Base-by-base conservation (phyloP, 2,329 filamentous ascomycete species). In the Cercospora brassicicola region DNA sequence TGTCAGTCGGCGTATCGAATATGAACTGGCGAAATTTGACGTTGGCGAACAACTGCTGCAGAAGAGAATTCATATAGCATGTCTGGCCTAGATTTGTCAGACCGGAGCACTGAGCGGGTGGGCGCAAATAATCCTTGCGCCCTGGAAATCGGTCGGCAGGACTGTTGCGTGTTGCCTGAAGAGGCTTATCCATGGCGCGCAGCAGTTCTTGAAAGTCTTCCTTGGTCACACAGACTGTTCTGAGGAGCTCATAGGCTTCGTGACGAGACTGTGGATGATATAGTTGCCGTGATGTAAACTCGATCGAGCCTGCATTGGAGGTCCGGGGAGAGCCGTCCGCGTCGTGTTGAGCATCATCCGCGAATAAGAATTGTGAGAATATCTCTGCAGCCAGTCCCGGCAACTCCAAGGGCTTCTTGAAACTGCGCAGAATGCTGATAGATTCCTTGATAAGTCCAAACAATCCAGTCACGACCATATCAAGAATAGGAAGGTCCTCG, bases 41-140 rank as follows among this genome's bases (percentile, higher is more conserved):
- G 76, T 99, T 98, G 93, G 97, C 98, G 82, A 94, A 99, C 0
- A 99, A 87, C 77, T 99, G 95, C 0, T 93, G 94, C 69, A 98
- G 86, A 0, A 99, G 83, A 0, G 95, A 98, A 78, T 99, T 99
- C 77, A 98, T 86, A 78, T 99, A 99, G 80, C 95, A 99, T 0
- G 96, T 98, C 77, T 97, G 97, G 9, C 93, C 95, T 15, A 97
- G 85, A 75, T 99, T 99, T 66, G 87, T 87, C n/a, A 99, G 81
- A 1, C 95, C 95, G 30, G 72, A 69, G 48, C 66, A 71, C 26
- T 66, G 57, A 6, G 62, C 59, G 8, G 71, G 69, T 8, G 68
- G 56, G 15, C 76, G 73, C 15, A 75, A 74, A 87, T 89, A 45
- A 80, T 80, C 36, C 89, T 69, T 68, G 4, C 28, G 56, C 9